Base-by-base conservation (phyloP, 768 basidiomycete species). In the Lactarius deliciosus region DNA sequence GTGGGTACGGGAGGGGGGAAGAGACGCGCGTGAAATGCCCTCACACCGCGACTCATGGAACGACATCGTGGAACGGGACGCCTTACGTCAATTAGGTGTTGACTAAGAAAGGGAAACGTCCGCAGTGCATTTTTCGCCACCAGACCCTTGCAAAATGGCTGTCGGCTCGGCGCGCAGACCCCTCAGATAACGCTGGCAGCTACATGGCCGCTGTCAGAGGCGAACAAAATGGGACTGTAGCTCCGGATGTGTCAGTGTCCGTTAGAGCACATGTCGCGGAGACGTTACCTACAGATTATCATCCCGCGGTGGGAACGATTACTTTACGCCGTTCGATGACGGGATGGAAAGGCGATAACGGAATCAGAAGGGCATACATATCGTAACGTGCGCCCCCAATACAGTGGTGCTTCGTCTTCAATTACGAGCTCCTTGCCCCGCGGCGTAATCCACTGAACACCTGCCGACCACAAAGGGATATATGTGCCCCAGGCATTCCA, bases 401-500 rank as follows among this genome's bases (percentile, higher is more conserved):
- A 55, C 41, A 30, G 61, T 15, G 40, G 43, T 50, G 61, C 55
- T 20, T 61, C 40, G 50, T 53, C 50, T 53, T 53, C 22, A 53
- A 41, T 50, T 53, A 38, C 25, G 30, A n/a, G 34, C 38, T 50
- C 55, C n/a, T 61, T 65, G 60, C 60, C 28, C 45, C 61, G 64
- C 41, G 60, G 22, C 55, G 43, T 36, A n/a, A 38, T 45, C 5
- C 15, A 15, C 11, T 50, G 43, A 54, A n/a, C 55, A 50, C 47
- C n/a, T 50, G 47, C 20, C 58, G 36, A 25, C 56, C 65, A 22
- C 56, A 56, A 57, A 34, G 65, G 65, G 65, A 34, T 63, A 66
- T 50, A 50, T 50, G 11, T n/a, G 9, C n/a, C 6, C n/a, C n/a
- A n/a, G 18, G 45, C 45, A 45, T 45, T 20, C 20, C 45, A 20